Evolutionary conservation across 805 yeast species (phyloP), one percentile per base, ranked within the genome.

Genomic region (Yamadazyma kitorensis): DNA sequence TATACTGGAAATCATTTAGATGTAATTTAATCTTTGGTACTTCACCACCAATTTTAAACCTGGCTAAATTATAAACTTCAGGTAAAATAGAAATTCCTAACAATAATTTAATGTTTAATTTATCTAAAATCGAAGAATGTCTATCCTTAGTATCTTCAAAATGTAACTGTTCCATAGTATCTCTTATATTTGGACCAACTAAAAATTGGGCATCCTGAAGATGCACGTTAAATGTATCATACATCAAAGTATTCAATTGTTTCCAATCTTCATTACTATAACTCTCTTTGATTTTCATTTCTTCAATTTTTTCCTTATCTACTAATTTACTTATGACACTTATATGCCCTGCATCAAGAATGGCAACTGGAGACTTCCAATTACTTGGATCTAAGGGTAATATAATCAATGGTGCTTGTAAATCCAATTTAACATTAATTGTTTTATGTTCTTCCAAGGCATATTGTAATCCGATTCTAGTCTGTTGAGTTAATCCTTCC

Each of bases 391-490:
- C 86, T 20, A 87, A 65, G 0, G 98, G 98, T 12, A 93, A 48
- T 6, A 91, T 82, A 15, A 94, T 78, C 45, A 93, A 66, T 0
- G 99, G 99, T 0, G 98, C 95, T 52, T 89, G 96, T 27, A 94
- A 67, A 59, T 94, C 98, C 41, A 93, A 72, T 49, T 85, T 79
- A 17, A 88, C 75, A 51, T 88, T 82, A 37, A 88, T 60, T 0
- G 98, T 91, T 54, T 88, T 89, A 60, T 93, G 99, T 49, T 91
- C 96, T 42, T 88, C 95, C 47, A 94, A 70, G 0, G 96, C 93
- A 45, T 93, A 88, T 59, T 91, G 95, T 14, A 93, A 70, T 0
- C 98, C 98, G 42, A 93, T 72, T 49, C 96, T 70, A 0, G 98
- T 93, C 54, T 88, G 96, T 17, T 80, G 70, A 0, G 97, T 81